Base-by-base conservation (phyloP, 2,329 filamentous ascomycete genomes). In the Amylocarpus encephaloides region DNA sequence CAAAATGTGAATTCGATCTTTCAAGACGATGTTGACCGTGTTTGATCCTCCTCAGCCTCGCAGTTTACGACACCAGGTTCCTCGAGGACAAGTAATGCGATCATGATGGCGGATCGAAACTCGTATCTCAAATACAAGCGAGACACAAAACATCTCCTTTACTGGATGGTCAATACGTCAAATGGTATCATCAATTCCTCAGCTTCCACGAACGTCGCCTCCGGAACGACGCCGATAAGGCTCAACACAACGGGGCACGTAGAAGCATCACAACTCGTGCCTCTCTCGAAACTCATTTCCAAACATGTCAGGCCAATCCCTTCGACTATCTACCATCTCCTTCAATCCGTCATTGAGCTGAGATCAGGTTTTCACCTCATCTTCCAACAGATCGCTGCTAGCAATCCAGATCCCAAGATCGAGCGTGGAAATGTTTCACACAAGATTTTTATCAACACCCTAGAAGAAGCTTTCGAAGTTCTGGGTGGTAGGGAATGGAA, bases 91-190 rank as follows among this genome's bases (percentile, higher is more conserved):
- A 26, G 22, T 26, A 36, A 36, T 16, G 34, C 11, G 5, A 16
- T 40, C 38, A 16, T 6, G n/a, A 58, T 58, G 53, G 50, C 51
- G 29, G 49, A 51, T 35, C 60, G 59, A 1, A 69, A 69, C 38
- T 46, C 58, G 0, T 73, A 72, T 26, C 52, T 68, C 16, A 47
- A 47, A 5, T 74, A 72, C 58, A 74, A 72, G 49, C 64, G 59
- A 30, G 67, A 73, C 39, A 70, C 65, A 0, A 67, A 59, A 40
- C 58, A 64, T 12, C 53, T 70, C 0, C 46, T 71, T 2, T 69
- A 67, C 48, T 74, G 69, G 70, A 58, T 73, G 30, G 60, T 73
- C 7, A 62, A 67, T 33, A 58, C 64, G 4, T 70, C 67, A 5
- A 73, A 71, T 50, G 53, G 48, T 35, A 64, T 73, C 35, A 59